A percentile compares a stretch with the other conserved stretches of the same genome.
These are phyloP conservation scores for Kwoniella sp. DNA, from an alignment of 768 basidiomycete genomes.

Conservation along the genomic window DNA sequence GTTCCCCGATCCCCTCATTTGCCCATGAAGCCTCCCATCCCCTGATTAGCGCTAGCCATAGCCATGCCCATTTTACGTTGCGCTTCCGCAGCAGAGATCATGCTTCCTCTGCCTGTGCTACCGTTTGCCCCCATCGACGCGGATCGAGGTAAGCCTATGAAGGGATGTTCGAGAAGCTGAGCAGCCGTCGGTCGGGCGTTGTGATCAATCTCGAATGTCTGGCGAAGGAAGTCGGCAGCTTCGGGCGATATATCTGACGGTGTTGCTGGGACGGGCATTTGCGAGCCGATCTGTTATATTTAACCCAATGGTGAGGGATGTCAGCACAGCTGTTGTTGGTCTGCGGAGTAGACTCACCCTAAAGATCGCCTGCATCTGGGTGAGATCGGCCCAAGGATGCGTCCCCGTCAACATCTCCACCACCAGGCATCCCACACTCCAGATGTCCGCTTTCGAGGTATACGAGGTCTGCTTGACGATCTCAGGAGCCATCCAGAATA, in stretches of 20 bases:
- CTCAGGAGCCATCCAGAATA: constrained; percentile 99
- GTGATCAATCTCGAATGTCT: constrained; percentile 87
- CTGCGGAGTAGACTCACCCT: constrained; percentile 63
- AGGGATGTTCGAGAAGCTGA: constrained; percentile 73
- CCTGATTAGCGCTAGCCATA: constrained; percentile 32
- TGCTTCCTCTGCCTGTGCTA: neutral
- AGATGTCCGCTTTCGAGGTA: constrained; percentile 90
- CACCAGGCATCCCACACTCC: constrained; percentile 92
- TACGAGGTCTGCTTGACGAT: constrained; percentile 94
- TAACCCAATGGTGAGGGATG: too few species aligned
- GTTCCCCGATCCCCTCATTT: neutral
- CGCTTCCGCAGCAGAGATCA: constrained; percentile 28
- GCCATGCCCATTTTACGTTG: constrained; percentile 37
- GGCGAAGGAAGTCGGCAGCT: constrained; percentile 80
- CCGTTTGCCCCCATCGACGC: neutral
- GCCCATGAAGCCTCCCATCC: constrained; percentile 32
- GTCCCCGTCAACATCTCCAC: constrained; percentile 97
- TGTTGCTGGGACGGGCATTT: constrained; percentile 73
- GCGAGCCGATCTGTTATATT: constrained; percentile 77
- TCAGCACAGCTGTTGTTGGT: neutral
- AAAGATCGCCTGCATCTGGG: constrained; percentile 99
- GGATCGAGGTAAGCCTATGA: constrained; percentile 60
- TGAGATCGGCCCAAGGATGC: constrained; percentile 92
- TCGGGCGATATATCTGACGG: constrained; percentile 89
- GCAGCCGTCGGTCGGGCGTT: constrained; percentile 75